Conservation (phyloP, 306 rosid genomes). For the Ormosia semicastrata region DNA sequence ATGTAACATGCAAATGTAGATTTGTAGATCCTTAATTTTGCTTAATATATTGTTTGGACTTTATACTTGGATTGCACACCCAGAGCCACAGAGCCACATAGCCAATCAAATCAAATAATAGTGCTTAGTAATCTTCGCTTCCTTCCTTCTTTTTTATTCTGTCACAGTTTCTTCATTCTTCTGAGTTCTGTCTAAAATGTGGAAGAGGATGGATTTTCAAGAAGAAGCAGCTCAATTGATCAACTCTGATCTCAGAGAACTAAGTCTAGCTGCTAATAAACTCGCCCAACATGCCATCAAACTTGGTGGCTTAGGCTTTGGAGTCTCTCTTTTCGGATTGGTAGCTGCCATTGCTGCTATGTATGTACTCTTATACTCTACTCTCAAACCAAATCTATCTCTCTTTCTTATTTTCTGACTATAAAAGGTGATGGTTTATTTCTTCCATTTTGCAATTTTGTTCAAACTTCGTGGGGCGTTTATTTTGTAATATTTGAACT, state of each 20-base stretch:
- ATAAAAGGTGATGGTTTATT: not conserved
- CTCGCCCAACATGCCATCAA: conserved; percentile 58
- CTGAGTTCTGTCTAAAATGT: conserved; percentile 6
- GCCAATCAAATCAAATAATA: not conserved
- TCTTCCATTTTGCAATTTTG: not conserved
- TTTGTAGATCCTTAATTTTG: not conserved
- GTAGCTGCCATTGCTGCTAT: conserved; percentile 78
- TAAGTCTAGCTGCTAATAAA: conserved; percentile 43
- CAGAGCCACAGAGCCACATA: not conserved
- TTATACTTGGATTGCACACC: not conserved
- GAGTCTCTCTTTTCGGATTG: conserved; percentile 62
- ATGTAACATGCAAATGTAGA: not conserved
- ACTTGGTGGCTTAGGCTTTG: conserved; percentile 63
- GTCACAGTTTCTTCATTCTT: not conserved
- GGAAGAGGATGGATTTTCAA: conserved; percentile 21
- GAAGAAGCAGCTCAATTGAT: conserved; percentile 44
- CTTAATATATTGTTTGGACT: not conserved
- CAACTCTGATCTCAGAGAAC: conserved; percentile 59
- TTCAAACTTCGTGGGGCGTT: not conserved
- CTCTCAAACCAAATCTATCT: not conserved
- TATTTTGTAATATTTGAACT: not conserved
- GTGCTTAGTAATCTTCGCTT: not conserved
- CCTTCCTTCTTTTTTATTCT: not conserved
- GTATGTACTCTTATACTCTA: conserved; percentile 25
- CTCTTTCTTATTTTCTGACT: not conserved